Evolutionary conservation across 176 grass and related monocot species (phyloP).

Genomic region (Eleusine coracana): DNA sequence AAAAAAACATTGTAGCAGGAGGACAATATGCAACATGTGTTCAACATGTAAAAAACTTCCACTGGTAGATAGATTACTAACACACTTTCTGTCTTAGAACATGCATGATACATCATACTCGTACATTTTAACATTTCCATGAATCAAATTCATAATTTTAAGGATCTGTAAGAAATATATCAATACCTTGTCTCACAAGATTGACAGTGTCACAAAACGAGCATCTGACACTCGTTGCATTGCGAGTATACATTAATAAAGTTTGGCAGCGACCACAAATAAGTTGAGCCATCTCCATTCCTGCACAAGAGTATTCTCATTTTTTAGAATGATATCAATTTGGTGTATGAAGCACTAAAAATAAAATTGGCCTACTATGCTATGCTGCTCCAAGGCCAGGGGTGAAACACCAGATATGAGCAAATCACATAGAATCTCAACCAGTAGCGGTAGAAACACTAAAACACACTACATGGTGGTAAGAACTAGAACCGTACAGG

Average conservation of each 20-base stretch:
- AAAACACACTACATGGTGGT: not conserved
- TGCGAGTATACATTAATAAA: slow-evolving; percentile 74
- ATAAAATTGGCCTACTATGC: not conserved
- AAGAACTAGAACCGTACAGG: not conserved
- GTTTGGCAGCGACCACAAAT: slow-evolving; percentile 75
- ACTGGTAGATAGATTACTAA: slow-evolving; percentile 8
- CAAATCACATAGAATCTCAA: slow-evolving; percentile 7
- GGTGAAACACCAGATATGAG: slow-evolving; percentile 6
- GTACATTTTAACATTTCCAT: slow-evolving; percentile 22
- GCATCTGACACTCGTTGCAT: slow-evolving; percentile 75
- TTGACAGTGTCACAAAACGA: slow-evolving; percentile 85
- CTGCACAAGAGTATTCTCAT: slow-evolving; percentile 50
- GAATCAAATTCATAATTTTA: slow-evolving; percentile 21
- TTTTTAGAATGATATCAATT: slow-evolving; percentile 35
- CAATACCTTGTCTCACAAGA: slow-evolving; percentile 73
- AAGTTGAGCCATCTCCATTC: slow-evolving; percentile 72
- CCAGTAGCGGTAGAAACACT: not conserved
- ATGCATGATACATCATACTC: slow-evolving; percentile 2
- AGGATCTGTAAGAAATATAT: slow-evolving; percentile 19
- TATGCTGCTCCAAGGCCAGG: not conserved
- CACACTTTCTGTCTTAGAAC: slow-evolving; percentile 14
- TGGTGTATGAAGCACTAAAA: slow-evolving; percentile 18
- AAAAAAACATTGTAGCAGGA: not conserved
- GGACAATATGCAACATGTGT: not conserved
- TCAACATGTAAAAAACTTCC: not conserved